These are phyloP conservation scores for Beauveria bassiana DNA, from an alignment of 2,329 filamentous ascomycete genomes.

Conservation along the genomic window DNA sequence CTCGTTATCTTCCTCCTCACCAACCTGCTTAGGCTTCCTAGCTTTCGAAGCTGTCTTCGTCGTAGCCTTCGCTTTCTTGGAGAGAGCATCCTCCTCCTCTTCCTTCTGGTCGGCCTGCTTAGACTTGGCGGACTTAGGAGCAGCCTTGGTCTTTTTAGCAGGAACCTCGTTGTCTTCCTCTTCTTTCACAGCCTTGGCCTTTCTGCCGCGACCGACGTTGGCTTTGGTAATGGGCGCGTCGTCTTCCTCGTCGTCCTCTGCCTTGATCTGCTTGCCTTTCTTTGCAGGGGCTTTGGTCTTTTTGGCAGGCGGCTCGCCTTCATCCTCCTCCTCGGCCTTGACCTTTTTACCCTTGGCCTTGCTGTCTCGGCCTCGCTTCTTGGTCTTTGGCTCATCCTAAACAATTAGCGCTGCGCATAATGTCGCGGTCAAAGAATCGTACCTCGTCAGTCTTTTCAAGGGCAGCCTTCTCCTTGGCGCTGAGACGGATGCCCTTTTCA, in stretches of 20 bases:
- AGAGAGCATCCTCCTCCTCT: background rate
- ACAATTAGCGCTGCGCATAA: background rate
- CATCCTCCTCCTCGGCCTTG: slow-evolving; percentile 26
- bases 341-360: slow-evolving; percentile 2
- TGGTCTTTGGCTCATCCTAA: slow-evolving; percentile 17
- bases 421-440: background rate
- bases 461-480: slow-evolving; percentile 26
- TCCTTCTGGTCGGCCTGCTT: background rate
- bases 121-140: background rate
- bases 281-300: slow-evolving; percentile 27
- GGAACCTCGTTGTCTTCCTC: slow-evolving; percentile 15
- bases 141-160: slow-evolving; percentile 13
- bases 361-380: slow-evolving; percentile 24
- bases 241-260: slow-evolving; percentile 16
- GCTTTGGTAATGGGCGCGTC: slow-evolving; percentile 14
- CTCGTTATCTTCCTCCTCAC: background rate
- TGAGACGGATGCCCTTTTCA: slow-evolving; percentile 52
- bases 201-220: slow-evolving; percentile 15
- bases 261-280: slow-evolving; percentile 19
- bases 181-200: slow-evolving; percentile 12
- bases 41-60: background rate
- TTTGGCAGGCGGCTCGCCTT: slow-evolving; percentile 20
- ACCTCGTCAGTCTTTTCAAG: slow-evolving; percentile 7
- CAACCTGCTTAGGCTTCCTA: background rate
- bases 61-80: background rate